phyloP scores from a whole-genome alignment of 257 asterid species.

The Rehmannia glutinosa region DNA sequence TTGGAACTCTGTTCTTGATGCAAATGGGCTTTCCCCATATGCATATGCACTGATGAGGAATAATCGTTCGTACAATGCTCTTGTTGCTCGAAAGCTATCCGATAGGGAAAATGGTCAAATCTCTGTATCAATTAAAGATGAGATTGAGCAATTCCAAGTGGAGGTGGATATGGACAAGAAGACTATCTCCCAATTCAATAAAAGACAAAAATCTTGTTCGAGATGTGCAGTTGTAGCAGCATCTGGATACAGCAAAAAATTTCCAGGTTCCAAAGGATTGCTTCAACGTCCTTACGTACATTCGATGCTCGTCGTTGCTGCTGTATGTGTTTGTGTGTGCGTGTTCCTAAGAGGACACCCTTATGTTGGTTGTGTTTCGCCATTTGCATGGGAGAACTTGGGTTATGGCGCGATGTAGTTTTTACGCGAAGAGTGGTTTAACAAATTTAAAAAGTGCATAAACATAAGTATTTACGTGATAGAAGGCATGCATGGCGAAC shows the following conservation, averaged over 20 bases:
- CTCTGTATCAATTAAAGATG: conserved; percentile 43
- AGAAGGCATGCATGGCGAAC: no score
- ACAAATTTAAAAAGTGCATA: no score
- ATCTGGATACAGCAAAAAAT: conserved; percentile 28
- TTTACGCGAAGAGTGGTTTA: background rate
- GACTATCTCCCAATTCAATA: background rate
- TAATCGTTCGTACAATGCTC: conserved; percentile 56
- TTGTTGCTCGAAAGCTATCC: conserved; percentile 56
- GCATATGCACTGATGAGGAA: conserved; percentile 73
- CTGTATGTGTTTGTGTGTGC: conserved; percentile 86
- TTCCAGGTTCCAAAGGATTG: conserved; percentile 47
- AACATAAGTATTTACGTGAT: no score
- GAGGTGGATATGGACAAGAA: conserved; percentile 23
- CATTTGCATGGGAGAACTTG: conserved; percentile 79
- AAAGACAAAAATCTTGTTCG: conserved; percentile 47
- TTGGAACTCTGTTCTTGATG: conserved; percentile 70
- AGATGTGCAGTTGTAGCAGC: conserved; percentile 51
- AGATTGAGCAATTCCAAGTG: conserved; percentile 25
- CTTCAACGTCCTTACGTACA: conserved; percentile 73
- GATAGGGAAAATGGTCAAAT: conserved; percentile 40
- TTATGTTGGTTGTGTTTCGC: conserved; percentile 40
- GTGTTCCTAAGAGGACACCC: conserved; percentile 69
- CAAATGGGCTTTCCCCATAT: conserved; percentile 71
- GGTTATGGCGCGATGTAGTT: conserved; percentile 43
- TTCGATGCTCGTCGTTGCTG: conserved; percentile 77